phyloP scores from a whole-genome alignment of 345 rosid species.

The Firmiana major region DNA sequence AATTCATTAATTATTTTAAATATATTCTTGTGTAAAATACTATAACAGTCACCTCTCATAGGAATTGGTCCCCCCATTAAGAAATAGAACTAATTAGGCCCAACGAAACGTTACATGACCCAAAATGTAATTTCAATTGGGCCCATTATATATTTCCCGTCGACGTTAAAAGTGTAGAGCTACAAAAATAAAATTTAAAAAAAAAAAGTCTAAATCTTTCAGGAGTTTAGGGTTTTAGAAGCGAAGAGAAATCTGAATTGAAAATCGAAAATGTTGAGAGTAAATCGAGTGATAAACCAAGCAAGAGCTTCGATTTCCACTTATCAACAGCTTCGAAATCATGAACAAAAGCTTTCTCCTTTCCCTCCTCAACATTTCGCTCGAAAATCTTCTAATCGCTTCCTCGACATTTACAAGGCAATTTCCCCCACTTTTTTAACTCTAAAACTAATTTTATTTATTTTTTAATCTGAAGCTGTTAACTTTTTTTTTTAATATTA shows the following conservation, averaged over 20 bases:
- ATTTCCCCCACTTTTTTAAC: neutral
- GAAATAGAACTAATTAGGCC: neutral
- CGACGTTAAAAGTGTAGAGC: neutral
- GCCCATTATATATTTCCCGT: neutral
- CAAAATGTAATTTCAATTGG: neutral
- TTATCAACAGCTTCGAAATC: conserved; percentile 8
- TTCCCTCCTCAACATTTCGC: conserved; percentile 38
- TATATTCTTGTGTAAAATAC: too few relatives aligned
- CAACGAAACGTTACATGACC: neutral
- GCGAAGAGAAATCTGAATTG: conserved; percentile 13
- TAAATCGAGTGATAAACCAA: conserved; percentile 37
- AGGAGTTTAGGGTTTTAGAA: neutral
- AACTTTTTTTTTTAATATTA: neutral
- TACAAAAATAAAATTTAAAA: neutral
- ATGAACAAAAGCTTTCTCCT: conserved; percentile 25
- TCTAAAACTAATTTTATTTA: too few relatives aligned
- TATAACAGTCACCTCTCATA: too few relatives aligned
- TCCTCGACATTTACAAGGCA: conserved; percentile 72
- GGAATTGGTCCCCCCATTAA: neutral
- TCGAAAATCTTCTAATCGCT: conserved; percentile 51
- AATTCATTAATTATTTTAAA: too few relatives aligned
- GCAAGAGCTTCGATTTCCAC: conserved; percentile 27
- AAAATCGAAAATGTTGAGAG: conserved; percentile 46
- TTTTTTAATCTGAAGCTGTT: neutral
- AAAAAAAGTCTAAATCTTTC: neutral